Percentiles rank a stretch among this genome's conserved stretches.
phyloP scores from a whole-genome alignment of 2,329 filamentous ascomycete genomes.

The Alternaria sp. region DNA sequence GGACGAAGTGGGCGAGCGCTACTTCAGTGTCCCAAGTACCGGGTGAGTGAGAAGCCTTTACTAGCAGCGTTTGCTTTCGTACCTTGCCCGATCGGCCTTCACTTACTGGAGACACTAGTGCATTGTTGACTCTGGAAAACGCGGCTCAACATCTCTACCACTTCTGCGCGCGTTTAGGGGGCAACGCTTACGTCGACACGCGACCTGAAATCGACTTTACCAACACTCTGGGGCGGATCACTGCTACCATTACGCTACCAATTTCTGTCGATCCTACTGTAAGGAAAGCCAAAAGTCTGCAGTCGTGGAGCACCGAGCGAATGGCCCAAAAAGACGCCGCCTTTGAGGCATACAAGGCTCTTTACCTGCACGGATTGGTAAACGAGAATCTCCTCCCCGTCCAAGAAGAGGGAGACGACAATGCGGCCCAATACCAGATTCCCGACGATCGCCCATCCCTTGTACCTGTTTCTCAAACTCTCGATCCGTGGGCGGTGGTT shows the following conservation, averaged over 20 bases:
- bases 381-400: constrained; percentile 79
- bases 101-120: constrained; percentile 51
- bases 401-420: constrained; percentile 36
- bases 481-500: constrained; percentile 41
- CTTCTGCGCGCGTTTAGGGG: constrained; percentile 72
- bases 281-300: constrained; percentile 59
- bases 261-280: constrained; percentile 69
- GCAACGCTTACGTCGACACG: constrained; percentile 65
- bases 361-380: constrained; percentile 74
- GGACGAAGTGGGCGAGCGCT: constrained; percentile 53
- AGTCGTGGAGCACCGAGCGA: constrained; percentile 72
- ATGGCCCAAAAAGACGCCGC: constrained; percentile 81
- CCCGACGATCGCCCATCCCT: constrained; percentile 35
- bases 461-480: constrained; percentile 26
- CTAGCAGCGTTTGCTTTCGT: neutral
- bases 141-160: constrained; percentile 79
- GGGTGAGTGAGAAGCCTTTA: constrained; percentile 27
- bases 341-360: constrained; percentile 75
- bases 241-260: constrained; percentile 74
- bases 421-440: constrained; percentile 29
- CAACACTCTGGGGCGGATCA: constrained; percentile 31
- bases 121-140: constrained; percentile 73
- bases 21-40: constrained; percentile 31
- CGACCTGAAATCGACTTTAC: constrained; percentile 71
- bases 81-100: neutral